These are phyloP conservation scores for Lasiodiplodia theobromae DNA, from an alignment of 2,329 filamentous ascomycete species.

Conservation along the genomic window DNA sequence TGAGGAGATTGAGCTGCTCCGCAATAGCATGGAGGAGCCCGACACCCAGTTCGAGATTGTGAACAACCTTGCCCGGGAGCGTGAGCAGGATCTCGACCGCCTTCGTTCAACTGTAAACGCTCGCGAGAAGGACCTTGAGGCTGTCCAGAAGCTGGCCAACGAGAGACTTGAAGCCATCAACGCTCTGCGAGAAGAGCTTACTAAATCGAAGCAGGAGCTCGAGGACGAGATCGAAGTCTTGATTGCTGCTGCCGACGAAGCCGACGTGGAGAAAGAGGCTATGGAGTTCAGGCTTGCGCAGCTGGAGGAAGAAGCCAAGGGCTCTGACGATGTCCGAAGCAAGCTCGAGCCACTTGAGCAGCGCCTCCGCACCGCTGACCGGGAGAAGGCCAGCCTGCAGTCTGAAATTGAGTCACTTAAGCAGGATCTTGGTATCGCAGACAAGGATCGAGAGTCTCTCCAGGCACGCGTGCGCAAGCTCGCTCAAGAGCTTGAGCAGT, in stretches of 20 bases:
- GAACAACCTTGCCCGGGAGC: constrained; percentile 51
- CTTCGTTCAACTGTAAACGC: constrained; percentile 54
- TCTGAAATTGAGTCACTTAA: constrained; percentile 44
- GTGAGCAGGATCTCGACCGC: constrained; percentile 60
- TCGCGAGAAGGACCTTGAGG: constrained; percentile 42
- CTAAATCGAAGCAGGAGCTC: constrained; percentile 38
- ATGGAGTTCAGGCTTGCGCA: constrained; percentile 64
- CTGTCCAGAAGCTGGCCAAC: constrained; percentile 43
- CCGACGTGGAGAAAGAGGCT: constrained; percentile 59
- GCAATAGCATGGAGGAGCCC: constrained; percentile 45
- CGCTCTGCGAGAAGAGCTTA: constrained; percentile 58
- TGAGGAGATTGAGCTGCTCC: constrained; percentile 46
- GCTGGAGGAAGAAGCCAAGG: constrained; percentile 39
- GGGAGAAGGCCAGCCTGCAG: constrained; percentile 48
- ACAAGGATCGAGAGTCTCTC: constrained; percentile 48
- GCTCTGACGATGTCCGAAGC: constrained; percentile 58
- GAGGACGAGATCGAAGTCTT: constrained; percentile 63
- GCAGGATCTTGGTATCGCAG: constrained; percentile 46
- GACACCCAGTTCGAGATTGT: constrained; percentile 51
- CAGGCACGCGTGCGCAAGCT: constrained; percentile 63
- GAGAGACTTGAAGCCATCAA: constrained; percentile 55
- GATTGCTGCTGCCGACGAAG: constrained; percentile 52
- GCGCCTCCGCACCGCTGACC: constrained; percentile 41
- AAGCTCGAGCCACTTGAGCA: constrained; percentile 52
- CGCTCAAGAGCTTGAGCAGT: constrained; percentile 64